phyloP scores from a whole-genome alignment of 2,329 filamentous ascomycete species.

The Botrytis tulipae region DNA sequence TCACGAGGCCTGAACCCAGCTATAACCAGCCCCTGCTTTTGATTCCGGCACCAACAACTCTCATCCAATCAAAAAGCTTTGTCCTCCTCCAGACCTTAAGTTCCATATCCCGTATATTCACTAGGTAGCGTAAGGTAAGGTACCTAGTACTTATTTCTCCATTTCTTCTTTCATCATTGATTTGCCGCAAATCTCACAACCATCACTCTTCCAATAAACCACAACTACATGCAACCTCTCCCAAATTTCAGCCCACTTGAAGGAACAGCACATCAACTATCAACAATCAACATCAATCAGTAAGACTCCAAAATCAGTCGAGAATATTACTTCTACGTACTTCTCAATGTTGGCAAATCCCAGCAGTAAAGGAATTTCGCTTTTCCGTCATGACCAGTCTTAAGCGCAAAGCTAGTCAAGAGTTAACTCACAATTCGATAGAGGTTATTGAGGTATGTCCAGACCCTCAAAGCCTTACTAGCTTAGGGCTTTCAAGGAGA shows the following conservation, averaged over 20 bases:
- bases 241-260: neutral
- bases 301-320: neutral
- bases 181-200: constrained; percentile 7
- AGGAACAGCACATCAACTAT: constrained; percentile 7
- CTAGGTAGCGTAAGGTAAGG: neutral
- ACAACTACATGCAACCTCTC: neutral
- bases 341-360: constrained; percentile 14
- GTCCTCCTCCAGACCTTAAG: constrained; percentile 8
- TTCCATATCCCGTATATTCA: neutral
- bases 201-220: neutral
- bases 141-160: neutral
- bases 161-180: constrained; percentile 19
- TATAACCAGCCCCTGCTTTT: neutral
- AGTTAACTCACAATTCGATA: constrained; percentile 28
- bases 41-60: neutral
- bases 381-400: constrained; percentile 20
- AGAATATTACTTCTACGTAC: neutral
- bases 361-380: neutral
- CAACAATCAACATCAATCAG: neutral
- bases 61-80: constrained; percentile 12
- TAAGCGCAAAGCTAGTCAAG: constrained; percentile 32
- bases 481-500: too few species aligned
- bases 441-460: constrained; percentile 23
- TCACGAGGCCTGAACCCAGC: neutral
- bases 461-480: neutral